Evolutionary conservation across 345 rosid species (phyloP).

Genomic region (Cochlearia excelsa): DNA sequence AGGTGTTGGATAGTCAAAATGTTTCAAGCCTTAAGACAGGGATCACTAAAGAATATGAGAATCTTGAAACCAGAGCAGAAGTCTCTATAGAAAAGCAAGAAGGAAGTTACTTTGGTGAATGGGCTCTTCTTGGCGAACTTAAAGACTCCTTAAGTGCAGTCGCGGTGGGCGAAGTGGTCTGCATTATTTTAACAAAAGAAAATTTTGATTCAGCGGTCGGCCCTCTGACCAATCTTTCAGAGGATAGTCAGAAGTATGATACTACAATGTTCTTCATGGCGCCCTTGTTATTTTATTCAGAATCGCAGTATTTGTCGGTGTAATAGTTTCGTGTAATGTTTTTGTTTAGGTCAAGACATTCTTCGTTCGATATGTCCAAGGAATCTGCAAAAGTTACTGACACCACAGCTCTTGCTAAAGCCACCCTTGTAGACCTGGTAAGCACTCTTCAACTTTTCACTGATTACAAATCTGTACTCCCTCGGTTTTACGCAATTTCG

Average conservation of each 20-base stretch:
- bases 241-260: conserved; percentile 62
- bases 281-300: conserved; percentile 5
- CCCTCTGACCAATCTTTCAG: conserved; percentile 67
- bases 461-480: conserved; percentile 1
- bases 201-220: conserved; percentile 78
- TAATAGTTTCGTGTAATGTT: conserved; percentile 17
- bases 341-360: conserved; percentile 52
- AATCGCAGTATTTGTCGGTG: not conserved
- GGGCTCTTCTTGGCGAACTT: conserved; percentile 85
- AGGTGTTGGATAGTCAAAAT: conserved; percentile 52
- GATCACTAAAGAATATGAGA: conserved; percentile 39
- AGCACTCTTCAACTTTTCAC: conserved; percentile 26
- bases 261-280: conserved; percentile 1
- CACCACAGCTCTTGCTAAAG: conserved; percentile 45
- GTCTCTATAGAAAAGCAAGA: conserved; percentile 69
- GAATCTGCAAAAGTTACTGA: conserved; percentile 49
- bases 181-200: conserved; percentile 81
- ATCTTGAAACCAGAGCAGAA: conserved; percentile 36
- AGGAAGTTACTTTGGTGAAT: conserved; percentile 95
- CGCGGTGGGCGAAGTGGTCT: conserved; percentile 76
- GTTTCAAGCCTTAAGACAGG: conserved; percentile 64
- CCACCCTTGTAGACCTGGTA: conserved; percentile 68
- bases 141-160: conserved; percentile 71
- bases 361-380: conserved; percentile 47
- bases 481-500: conserved; percentile 10